A percentile compares a stretch with the other conserved stretches of the same genome.
These are phyloP conservation scores for Claviceps digitariae DNA, from an alignment of 2,329 filamentous ascomycete genomes.

Conservation along the genomic window DNA sequence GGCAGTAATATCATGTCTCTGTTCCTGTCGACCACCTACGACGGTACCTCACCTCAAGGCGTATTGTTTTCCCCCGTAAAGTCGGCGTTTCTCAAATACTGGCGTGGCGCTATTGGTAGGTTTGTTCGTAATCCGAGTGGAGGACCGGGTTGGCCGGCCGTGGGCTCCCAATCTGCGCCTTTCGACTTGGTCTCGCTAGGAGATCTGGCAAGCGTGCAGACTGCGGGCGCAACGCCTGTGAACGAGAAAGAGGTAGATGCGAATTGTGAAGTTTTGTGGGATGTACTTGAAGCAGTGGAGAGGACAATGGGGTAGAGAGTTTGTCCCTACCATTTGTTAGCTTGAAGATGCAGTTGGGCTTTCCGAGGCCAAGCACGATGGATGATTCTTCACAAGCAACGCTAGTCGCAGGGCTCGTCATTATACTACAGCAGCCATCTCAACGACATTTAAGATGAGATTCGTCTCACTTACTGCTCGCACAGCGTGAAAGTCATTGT, in stretches of 20 bases:
- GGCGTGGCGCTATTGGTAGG: constrained; percentile 11
- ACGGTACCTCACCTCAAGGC: background rate
- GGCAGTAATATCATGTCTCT: constrained; percentile 13
- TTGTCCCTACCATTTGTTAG: no score
- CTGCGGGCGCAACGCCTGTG: constrained; percentile 7
- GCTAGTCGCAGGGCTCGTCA: no score
- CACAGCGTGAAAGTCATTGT: no score
- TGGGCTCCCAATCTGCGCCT: constrained; percentile 11
- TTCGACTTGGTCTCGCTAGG: constrained; percentile 12
- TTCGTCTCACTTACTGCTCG: no score
- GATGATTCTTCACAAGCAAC: no score
- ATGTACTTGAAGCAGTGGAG: constrained; percentile 1
- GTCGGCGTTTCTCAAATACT: constrained; percentile 12
- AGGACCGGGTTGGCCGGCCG: constrained; percentile 14
- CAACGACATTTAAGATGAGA: no score
- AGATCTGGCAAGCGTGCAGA: constrained; percentile 4
- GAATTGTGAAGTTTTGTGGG: constrained; percentile 10
- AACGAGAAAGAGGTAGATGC: constrained; percentile 10
- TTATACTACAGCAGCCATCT: no score
- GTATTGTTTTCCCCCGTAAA: constrained; percentile 9
- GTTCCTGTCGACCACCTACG: constrained; percentile 10
- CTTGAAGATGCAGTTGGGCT: no score
- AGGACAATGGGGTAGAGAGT: background rate
- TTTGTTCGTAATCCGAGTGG: constrained; percentile 13
- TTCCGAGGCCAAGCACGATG: background rate